A percentile compares a stretch with the other conserved stretches of the same genome.
Evolutionary conservation across 257 asterid genomes (phyloP).

Genomic region (Capsicum baccatum): DNA sequence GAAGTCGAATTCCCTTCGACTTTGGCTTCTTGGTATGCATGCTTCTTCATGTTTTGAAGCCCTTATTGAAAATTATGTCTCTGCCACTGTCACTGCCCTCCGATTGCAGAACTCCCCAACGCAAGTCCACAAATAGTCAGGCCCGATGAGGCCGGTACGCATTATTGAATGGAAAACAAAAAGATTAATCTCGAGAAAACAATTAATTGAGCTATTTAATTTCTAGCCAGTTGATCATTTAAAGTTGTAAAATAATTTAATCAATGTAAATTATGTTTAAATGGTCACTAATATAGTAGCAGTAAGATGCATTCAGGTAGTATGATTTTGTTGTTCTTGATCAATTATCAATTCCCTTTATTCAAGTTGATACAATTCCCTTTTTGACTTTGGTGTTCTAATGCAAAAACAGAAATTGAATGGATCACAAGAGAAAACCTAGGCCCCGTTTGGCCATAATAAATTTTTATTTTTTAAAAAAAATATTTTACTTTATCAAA

Average conservation of each 20-base stretch:
- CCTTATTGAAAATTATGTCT: too few relatives aligned
- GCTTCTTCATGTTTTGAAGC: too few relatives aligned
- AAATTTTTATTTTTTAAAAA: too few relatives aligned
- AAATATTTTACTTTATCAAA: too few relatives aligned
- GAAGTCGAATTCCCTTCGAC: too few relatives aligned
- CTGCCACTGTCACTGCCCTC: too few relatives aligned
- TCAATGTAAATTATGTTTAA: not conserved
- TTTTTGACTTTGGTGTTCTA: not conserved
- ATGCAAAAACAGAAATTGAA: not conserved
- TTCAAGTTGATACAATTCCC: not conserved
- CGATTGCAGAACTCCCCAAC: too few relatives aligned
- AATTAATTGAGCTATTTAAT: not conserved
- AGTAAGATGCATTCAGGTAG: not conserved
- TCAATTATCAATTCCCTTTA: not conserved
- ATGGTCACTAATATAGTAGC: not conserved
- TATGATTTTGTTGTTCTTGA: not conserved
- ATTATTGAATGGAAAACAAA: too few relatives aligned
- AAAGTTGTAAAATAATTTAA: not conserved
- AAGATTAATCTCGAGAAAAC: not conserved
- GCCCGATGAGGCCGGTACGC: too few relatives aligned
- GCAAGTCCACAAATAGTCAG: too few relatives aligned
- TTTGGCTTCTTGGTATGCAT: too few relatives aligned
- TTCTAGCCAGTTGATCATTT: not conserved
- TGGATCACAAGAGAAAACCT: constrained; percentile 18
- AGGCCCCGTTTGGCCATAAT: not conserved